Evolutionary conservation across 305 asterid species (phyloP), one percentile per base, ranked within the genome.

Genomic region (Fraxinus xanthoxyloides): DNA sequence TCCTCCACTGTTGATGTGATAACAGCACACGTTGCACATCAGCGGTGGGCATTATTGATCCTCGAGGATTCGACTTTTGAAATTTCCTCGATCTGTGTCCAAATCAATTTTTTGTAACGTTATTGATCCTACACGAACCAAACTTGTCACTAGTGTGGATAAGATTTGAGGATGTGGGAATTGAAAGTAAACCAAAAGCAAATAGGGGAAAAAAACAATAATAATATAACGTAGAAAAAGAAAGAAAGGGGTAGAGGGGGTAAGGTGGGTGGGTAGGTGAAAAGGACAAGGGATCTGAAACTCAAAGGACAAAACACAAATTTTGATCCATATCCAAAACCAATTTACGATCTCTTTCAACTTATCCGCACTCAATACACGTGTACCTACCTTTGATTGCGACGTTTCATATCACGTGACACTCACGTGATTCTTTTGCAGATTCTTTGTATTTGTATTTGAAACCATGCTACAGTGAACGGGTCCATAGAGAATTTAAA

Each of bases 401-500:
- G 54, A 73, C 79, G 73, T 61, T 63, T 4, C 83, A 7, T 15
- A 56, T 88, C 92, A 89, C 88, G 88, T 89, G 91, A 85, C 78
- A 23, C 3, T 7, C 67, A 38, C 78, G 63, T 83, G 84, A 80
- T 80, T 32, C 72, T n/a, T n/a, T 35, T 51, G 9, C 26, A 54
- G 8, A 17, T 15, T 15, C 63, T 8, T 8, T 8, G 46, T 38
- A 40, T 40, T 9, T 9, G 48, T 10, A 2, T 9, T 40, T 40
- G 48, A 7, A 34, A 34, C 38, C 8, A 5, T 1, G 38, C 38
- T 34, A 5, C 38, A 34, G 5, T 34, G 38, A 34, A 34, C 1
- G 8, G 5, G 38, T 34, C 5, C 1, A 32, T 3, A 32, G 7
- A 32, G 6, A 32, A 34, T 5, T 34, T 5, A 34, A 0, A 34